Conservation (phyloP, 1,284 basidiomycete genomes). For the Naganishia sp. region DNA sequence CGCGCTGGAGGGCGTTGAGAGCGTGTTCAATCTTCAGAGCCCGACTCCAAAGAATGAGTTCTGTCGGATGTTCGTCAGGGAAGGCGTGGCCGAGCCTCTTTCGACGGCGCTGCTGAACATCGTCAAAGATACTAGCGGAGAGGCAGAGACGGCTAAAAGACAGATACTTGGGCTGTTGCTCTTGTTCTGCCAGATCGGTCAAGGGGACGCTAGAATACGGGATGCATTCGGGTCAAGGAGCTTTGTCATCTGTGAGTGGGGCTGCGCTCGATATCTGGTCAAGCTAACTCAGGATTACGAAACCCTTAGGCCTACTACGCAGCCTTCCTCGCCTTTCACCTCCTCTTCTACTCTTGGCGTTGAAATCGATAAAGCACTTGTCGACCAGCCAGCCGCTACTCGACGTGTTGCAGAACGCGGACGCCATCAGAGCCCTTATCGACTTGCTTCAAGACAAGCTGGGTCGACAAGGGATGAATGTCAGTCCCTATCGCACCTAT, state of each 20-base stretch:
- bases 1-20: constrained; percentile 89
- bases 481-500: constrained; percentile 53
- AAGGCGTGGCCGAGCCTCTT: constrained; percentile 88
- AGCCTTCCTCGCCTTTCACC: constrained; percentile 80
- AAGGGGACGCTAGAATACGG: constrained; percentile 87
- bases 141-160: constrained; percentile 67
- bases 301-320: constrained; percentile 67
- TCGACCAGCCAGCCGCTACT: constrained; percentile 88
- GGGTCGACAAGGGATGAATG: constrained; percentile 75
- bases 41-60: constrained; percentile 97
- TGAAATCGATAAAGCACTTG: constrained; percentile 94
- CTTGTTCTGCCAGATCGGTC: constrained; percentile 92
- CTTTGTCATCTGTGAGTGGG: constrained; percentile 76
- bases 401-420: constrained; percentile 92
- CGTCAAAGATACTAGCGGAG: constrained; percentile 69
- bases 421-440: constrained; percentile 87
- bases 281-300: not conserved
- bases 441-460: constrained; percentile 79
- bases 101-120: constrained; percentile 86
- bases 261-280: too few species aligned
- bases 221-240: constrained; percentile 86
- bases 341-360: constrained; percentile 79
- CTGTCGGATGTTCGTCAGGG: constrained; percentile 95
- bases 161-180: constrained; percentile 88
- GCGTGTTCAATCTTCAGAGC: constrained; percentile 87